Conservation (phyloP, 2,329 filamentous ascomycete species). For the Colletotrichum sp. region DNA sequence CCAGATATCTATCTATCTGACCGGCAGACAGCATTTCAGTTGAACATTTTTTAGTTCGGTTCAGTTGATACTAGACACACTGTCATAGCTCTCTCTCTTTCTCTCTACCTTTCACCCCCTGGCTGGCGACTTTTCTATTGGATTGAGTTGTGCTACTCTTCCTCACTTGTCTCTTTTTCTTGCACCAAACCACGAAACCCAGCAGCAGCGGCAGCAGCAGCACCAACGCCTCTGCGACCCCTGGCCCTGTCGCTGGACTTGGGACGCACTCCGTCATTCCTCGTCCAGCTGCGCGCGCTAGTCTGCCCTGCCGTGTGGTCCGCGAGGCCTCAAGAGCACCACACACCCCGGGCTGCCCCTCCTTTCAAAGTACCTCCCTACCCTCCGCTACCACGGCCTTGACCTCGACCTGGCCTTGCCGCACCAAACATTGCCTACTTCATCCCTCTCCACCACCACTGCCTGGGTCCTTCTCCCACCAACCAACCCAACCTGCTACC, state of each 20-base stretch:
- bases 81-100: neutral
- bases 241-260: constrained; percentile 3
- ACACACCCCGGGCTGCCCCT: constrained; percentile 12
- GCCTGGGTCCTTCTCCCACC: constrained; percentile 2
- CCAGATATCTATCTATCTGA: neutral
- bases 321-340: constrained; percentile 15
- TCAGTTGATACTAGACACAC: neutral
- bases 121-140: neutral
- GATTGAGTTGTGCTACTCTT: neutral
- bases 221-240: neutral
- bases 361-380: constrained; percentile 16
- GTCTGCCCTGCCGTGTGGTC: constrained; percentile 20
- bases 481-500: constrained; percentile 3
- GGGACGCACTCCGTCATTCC: constrained; percentile 21
- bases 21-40: neutral
- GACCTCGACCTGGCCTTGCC: neutral
- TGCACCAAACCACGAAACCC: neutral
- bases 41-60: neutral
- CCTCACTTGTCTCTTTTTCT: neutral
- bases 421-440: neutral
- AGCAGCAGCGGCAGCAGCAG: neutral
- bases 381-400: neutral
- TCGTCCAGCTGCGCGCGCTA: constrained; percentile 20
- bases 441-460: neutral
- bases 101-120: neutral